Conservation (phyloP, 73 alveolate species). For the Paramecium caudatum region DNA sequence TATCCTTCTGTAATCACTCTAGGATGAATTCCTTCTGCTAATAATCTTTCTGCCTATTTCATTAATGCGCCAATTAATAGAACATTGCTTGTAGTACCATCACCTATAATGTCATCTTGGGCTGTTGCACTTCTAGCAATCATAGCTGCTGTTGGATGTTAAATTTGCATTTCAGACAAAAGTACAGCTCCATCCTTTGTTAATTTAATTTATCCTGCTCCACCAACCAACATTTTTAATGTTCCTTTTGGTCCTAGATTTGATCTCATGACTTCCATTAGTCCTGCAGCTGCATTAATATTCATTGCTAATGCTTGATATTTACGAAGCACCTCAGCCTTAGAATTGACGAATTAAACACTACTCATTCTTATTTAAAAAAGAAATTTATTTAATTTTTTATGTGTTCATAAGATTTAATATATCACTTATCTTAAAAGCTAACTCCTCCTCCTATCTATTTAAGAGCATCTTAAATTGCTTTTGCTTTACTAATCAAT, state of each 20-base stretch:
- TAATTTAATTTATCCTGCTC: constrained; percentile 98
- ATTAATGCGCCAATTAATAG: constrained; percentile 96
- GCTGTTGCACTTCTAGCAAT: constrained; percentile 98
- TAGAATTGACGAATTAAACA: constrained; percentile 91
- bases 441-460: constrained; percentile 25
- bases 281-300: constrained; percentile 94
- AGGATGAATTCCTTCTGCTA: constrained; percentile 97
- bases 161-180: constrained; percentile 96
- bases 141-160: constrained; percentile 99
- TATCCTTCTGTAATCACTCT: constrained; percentile 96
- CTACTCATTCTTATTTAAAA: constrained; percentile 83
- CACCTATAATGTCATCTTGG: constrained; percentile 98
- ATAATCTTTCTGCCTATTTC: constrained; percentile 92
- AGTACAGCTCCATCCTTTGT: constrained; percentile 97
- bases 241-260: constrained; percentile 98
- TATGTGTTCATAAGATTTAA: constrained; percentile 5
- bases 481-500: constrained; percentile 3
- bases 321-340: constrained; percentile 94
- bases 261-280: constrained; percentile 93
- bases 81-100: constrained; percentile 96
- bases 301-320: constrained; percentile 96
- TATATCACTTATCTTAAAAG: constrained; percentile 14
- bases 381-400: not conserved
- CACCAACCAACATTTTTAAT: constrained; percentile 97
- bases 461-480: constrained; percentile 48